Base-by-base conservation (phyloP, 83 land plant genomes). In the Diphasiastrum complanatum region DNA sequence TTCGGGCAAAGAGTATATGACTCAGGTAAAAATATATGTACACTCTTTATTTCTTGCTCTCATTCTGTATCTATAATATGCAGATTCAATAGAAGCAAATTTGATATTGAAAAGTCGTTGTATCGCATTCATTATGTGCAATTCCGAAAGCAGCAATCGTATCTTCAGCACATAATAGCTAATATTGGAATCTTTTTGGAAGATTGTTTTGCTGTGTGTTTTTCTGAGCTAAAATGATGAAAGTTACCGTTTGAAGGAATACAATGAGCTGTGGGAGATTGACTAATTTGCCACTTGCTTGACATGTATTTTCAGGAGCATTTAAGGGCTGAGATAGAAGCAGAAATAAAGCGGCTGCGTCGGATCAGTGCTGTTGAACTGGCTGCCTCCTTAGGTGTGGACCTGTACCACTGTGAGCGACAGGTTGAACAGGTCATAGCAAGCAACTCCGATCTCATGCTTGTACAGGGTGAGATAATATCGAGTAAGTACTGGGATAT, bases 1-100 rank as follows among this genome's bases (percentile, higher is more conserved):
- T 67, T 78, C 99, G 61, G 99, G 99, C 64, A 95, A 89, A 62
- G 99, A 95, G 60, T 95, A 89, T 76, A 83, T 95, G 66, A 95
- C 97, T 50, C 88, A 84, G 64, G 98, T 92, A 75, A n/a, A n/a
- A n/a, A n/a, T n/a, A 16, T 16, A 40, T 16, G 16, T 40, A 40
- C 43, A 8, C 16, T 40, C 43, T 40, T 16, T 40, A 16, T 40
- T 8, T 40, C 16, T 8, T 8, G 12, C 43, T 8, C 43, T 40
- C 43, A 40, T 40, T 16, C 16, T 8, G 12, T 40, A 16, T 40
- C 16, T 40, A 40, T 40, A 8, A 40, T 40, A 40, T 8, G 16
- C 8, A 8, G 8, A 40, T 40, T 8, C 16, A 40, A 8, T 40
- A n/a, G n/a, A n/a, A n/a, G n/a, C n/a, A n/a, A n/a, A n/a, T n/a